Conservation (phyloP, 2,329 filamentous ascomycete species). For the Blastomyces emzantsi region DNA sequence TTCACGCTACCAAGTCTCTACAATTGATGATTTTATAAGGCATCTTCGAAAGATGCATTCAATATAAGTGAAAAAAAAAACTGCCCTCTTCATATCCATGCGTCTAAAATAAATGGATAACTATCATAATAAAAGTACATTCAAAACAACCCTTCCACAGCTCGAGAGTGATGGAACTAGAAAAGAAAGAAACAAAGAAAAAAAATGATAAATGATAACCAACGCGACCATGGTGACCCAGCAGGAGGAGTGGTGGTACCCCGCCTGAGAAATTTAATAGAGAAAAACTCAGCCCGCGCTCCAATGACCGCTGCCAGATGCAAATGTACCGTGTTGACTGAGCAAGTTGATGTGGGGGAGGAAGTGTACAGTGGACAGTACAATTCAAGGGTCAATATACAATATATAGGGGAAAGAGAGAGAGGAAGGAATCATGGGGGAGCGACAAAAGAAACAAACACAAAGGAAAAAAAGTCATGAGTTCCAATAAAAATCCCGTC, state of each 20-base stretch:
- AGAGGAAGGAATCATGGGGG: background rate
- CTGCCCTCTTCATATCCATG: background rate
- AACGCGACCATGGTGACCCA: background rate
- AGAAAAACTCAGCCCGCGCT: background rate
- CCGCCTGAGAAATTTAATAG: background rate
- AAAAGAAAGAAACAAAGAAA: background rate
- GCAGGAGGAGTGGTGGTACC: background rate
- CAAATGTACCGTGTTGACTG: background rate
- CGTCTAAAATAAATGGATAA: background rate
- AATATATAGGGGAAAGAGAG: background rate
- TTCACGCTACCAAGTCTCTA: background rate
- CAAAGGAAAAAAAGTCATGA: background rate
- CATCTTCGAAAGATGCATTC: no score
- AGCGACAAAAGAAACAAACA: background rate
- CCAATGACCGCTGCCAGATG: background rate
- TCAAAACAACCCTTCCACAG: background rate
- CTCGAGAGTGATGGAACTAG: background rate
- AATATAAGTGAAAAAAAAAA: background rate
- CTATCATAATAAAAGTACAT: background rate
- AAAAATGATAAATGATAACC: background rate
- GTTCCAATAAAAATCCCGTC: background rate
- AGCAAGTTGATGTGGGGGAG: background rate
- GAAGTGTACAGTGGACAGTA: background rate
- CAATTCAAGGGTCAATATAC: slow-evolving; percentile 5
- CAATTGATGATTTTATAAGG: background rate